Percentiles rank a stretch among this genome's conserved stretches.
phyloP scores from a whole-genome alignment of 1,284 basidiomycete species.

The Xerocomus nothofagi region DNA sequence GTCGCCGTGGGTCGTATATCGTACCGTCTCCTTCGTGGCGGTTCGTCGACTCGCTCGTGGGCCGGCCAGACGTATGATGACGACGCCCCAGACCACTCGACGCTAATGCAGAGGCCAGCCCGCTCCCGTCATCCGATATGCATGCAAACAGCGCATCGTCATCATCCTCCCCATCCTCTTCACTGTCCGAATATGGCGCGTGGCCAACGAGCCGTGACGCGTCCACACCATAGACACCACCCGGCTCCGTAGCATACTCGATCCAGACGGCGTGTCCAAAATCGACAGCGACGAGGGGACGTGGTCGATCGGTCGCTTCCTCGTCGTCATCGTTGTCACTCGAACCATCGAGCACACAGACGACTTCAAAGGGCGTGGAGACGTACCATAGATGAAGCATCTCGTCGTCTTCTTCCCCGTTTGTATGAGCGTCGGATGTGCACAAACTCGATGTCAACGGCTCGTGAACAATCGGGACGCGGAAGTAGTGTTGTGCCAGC shows the following conservation, averaged over 20 bases:
- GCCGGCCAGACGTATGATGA: background rate
- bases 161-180: constrained; percentile 19
- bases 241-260: constrained; percentile 50
- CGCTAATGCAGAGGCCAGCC: background rate
- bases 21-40: constrained; percentile 23
- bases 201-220: constrained; percentile 26
- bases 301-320: constrained; percentile 45
- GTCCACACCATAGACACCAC: constrained; percentile 30
- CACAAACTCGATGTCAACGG: constrained; percentile 4
- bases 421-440: background rate
- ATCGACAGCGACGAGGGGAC: constrained; percentile 73
- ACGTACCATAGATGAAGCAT: constrained; percentile 70
- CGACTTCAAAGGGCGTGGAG: constrained; percentile 66
- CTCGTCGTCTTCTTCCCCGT: constrained; percentile 40
- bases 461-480: constrained; percentile 49
- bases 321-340: constrained; percentile 37
- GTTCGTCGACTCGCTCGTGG: constrained; percentile 14
- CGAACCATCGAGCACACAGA: constrained; percentile 55
- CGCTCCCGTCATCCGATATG: constrained; percentile 12
- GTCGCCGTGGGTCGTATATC: constrained; percentile 29
- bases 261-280: constrained; percentile 78
- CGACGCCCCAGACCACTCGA: constrained; percentile 2
- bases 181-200: constrained; percentile 23
- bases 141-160: constrained; percentile 17
- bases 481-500: constrained; percentile 74